Evolutionary conservation across 768 basidiomycete genomes (phyloP), one percentile per base, ranked within the genome.

Genomic region (Tephrocybe sp.): DNA sequence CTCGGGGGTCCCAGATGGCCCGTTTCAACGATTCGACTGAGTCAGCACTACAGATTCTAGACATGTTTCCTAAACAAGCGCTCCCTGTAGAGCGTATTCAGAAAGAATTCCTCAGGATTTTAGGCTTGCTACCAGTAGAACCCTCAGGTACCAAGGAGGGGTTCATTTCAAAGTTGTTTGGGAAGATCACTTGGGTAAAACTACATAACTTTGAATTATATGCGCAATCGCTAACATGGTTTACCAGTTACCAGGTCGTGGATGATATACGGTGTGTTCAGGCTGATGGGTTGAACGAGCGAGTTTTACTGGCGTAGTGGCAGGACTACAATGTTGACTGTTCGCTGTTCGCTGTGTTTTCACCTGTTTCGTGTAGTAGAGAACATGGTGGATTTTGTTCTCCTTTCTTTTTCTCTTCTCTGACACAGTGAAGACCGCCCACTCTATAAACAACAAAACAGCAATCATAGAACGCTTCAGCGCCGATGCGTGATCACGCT

Each of bases 141-240:
- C 23, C 49, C 5, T 44, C 45, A 19, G 45, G 20, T 5, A 42
- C 10, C 12, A 52, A 48, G 26, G 51, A 52, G 12, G 51, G 51
- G 10, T 52, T 52, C n/a, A 52, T 52, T n/a, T 52, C 51, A 0
- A 52, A 47, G 17, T 33, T 52, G 6, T 52, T 52, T 20, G 51
- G 51, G 12, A 52, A 38, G 26, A 47, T 52, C 4, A 39, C 39
- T 16, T 42, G 51, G 51, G 51, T 42, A 41, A 11, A 36, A 14
- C 17, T 36, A 32, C 23, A 16, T n/a, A 3, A 13, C 13, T 19
- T 13, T 9, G 4, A 30, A 14, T 39, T 11, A 12, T 20, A 19
- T 8, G 20, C 5, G 39, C 11, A 13, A 34, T 33, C 13, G 16
- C 40, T 49, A 11, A 49, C 39, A 17, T 13, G 14, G 13, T 36